A percentile compares a stretch with the other conserved stretches of the same genome.
Evolutionary conservation across 371 early-diverging fungal genomes (phyloP).

Genomic region (Mucor saturninus): DNA sequence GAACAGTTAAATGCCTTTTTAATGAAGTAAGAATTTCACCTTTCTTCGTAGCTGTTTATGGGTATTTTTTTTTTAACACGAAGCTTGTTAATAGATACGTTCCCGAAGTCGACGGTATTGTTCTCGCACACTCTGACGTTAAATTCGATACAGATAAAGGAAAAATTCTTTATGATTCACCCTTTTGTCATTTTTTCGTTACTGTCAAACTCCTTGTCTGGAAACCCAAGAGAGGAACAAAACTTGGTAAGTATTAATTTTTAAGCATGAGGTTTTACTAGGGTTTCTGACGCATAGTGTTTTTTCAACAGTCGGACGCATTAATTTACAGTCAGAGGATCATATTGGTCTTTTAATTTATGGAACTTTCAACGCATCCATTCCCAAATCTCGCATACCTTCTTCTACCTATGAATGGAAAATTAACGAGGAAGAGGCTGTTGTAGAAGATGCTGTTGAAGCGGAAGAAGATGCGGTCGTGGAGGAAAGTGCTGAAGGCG

Average conservation of each 20-base stretch:
- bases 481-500: constrained; percentile 21
- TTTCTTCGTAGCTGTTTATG: neutral
- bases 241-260: constrained; percentile 52
- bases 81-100: constrained; percentile 64
- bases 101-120: constrained; percentile 87
- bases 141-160: constrained; percentile 63
- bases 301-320: constrained; percentile 70
- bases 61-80: neutral
- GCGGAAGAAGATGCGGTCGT: constrained; percentile 34
- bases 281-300: neutral
- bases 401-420: constrained; percentile 76
- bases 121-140: constrained; percentile 80
- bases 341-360: constrained; percentile 93
- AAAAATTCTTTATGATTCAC: constrained; percentile 83
- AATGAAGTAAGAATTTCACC: constrained; percentile 65
- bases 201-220: constrained; percentile 78
- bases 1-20: constrained; percentile 85
- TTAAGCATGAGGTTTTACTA: neutral
- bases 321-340: constrained; percentile 93
- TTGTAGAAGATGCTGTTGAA: constrained; percentile 36
- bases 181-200: constrained; percentile 82
- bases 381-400: constrained; percentile 83
- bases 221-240: constrained; percentile 76
- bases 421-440: constrained; percentile 39
- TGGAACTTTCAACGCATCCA: constrained; percentile 95